Evolutionary conservation across 148 eudicot genomes (phyloP).

Genomic region (Fagopyrum homotropicum): DNA sequence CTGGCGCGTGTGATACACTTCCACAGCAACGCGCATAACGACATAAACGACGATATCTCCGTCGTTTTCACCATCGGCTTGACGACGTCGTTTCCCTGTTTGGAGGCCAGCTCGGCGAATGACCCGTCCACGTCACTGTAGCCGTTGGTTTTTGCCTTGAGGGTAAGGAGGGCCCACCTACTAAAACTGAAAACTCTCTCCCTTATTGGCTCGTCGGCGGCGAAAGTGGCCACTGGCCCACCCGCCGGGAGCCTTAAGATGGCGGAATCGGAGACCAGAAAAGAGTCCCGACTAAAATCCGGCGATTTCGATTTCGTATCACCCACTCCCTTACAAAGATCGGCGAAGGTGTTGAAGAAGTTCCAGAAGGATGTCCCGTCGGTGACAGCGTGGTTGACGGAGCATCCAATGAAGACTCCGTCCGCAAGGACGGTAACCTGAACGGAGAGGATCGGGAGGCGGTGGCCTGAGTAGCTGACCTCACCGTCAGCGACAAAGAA

Average conservation of each 20-base stretch:
- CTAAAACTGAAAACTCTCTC: slow-evolving; percentile 51
- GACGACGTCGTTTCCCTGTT: neutral
- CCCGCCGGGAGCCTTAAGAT: slow-evolving; percentile 35
- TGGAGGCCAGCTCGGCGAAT: neutral
- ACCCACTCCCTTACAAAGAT: slow-evolving; percentile 23
- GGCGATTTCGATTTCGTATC: slow-evolving; percentile 21
- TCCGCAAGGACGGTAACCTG: slow-evolving; percentile 46
- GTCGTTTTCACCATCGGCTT: neutral
- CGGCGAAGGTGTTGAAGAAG: slow-evolving; percentile 56
- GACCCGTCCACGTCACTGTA: neutral
- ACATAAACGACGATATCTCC: slow-evolving; percentile 61
- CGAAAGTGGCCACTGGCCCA: slow-evolving; percentile 44
- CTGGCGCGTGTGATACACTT: slow-evolving; percentile 53
- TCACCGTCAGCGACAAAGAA: slow-evolving; percentile 44
- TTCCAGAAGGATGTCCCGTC: slow-evolving; percentile 72
- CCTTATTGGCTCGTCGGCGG: slow-evolving; percentile 42
- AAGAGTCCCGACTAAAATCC: slow-evolving; percentile 32
- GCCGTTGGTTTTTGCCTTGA: slow-evolving; percentile 37
- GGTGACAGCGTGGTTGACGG: slow-evolving; percentile 51
- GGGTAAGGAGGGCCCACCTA: slow-evolving; percentile 32
- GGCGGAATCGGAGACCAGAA: slow-evolving; percentile 33
- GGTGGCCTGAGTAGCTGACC: slow-evolving; percentile 71
- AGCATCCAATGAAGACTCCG: slow-evolving; percentile 44
- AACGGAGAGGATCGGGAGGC: slow-evolving; percentile 36
- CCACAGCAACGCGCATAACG: slow-evolving; percentile 62